Evolutionary conservation across 2,329 filamentous ascomycete species (phyloP).

Genomic region (Verticillium tricorpus): DNA sequence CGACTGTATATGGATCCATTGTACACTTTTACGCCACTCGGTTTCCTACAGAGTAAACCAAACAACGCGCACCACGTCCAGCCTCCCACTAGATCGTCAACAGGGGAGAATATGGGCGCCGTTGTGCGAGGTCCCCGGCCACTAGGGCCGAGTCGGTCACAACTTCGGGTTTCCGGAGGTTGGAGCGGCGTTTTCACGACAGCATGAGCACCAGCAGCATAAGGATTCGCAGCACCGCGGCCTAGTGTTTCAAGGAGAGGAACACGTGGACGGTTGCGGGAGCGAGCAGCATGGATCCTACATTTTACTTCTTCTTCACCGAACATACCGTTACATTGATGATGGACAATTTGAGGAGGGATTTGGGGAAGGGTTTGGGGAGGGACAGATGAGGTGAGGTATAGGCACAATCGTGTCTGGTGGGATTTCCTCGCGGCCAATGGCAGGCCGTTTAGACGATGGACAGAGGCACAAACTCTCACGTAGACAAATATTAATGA

Average conservation of each 20-base stretch:
- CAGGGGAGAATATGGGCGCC: background rate
- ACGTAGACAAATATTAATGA: constrained; percentile 35
- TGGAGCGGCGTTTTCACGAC: constrained; percentile 27
- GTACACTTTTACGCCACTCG: background rate
- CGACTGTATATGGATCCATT: background rate
- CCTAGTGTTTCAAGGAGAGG: constrained; percentile 5
- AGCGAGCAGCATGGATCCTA: constrained; percentile 7
- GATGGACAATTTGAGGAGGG: constrained; percentile 13
- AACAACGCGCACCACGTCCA: background rate
- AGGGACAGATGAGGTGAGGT: constrained; percentile 6
- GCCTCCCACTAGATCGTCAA: background rate
- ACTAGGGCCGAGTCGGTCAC: constrained; percentile 1
- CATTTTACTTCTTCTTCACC: constrained; percentile 7
- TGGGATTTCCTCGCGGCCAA: constrained; percentile 7
- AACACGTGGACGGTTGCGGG: constrained; percentile 3
- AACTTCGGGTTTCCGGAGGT: constrained; percentile 2
- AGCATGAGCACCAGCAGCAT: constrained; percentile 31
- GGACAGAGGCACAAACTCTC: constrained; percentile 14
- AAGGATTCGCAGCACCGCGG: constrained; percentile 5
- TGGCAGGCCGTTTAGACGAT: constrained; percentile 11
- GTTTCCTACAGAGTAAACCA: background rate
- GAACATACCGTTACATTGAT: constrained; percentile 3
- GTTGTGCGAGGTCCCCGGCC: background rate
- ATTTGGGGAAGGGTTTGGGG: constrained; percentile 6
- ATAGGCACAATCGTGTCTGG: constrained; percentile 7